Evolutionary conservation across 176 grass and related monocot genomes (phyloP).

Genomic region (Microstegium vimineum): DNA sequence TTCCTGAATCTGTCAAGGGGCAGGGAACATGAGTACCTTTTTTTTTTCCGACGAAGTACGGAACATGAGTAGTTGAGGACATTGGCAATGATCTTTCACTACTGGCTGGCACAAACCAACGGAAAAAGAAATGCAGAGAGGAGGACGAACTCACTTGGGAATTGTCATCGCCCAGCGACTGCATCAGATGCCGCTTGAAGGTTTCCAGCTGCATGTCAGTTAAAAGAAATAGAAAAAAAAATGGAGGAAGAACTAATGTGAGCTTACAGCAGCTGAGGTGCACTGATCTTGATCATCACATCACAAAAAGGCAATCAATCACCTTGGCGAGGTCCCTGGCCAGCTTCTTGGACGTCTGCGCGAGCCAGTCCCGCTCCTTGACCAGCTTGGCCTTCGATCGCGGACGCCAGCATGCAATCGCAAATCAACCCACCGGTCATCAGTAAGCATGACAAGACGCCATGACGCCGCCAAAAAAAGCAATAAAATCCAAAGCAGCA

Average conservation of each 20-base stretch:
- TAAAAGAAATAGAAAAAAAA: neutral
- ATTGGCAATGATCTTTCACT: neutral
- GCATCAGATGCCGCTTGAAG: slow-evolving; percentile 92
- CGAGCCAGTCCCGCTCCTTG: slow-evolving; percentile 72
- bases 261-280: neutral
- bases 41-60: no score
- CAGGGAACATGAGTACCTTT: neutral
- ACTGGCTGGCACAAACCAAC: neutral
- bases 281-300: neutral
- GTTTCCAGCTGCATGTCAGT: slow-evolving; percentile 60
- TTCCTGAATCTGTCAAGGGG: slow-evolving; percentile 46
- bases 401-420: neutral
- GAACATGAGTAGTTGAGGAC: neutral
- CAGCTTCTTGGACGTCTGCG: slow-evolving; percentile 82
- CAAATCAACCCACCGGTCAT: neutral
- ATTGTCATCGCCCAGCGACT: slow-evolving; percentile 76
- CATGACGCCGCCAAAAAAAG: no score
- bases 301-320: neutral
- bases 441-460: neutral
- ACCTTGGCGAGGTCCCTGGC: slow-evolving; percentile 77
- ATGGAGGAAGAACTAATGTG: neutral
- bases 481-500: neutral
- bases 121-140: neutral
- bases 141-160: slow-evolving; percentile 36
- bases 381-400: slow-evolving; percentile 51